Base-by-base conservation (phyloP, 2,329 filamentous ascomycete species). In the Ophiocordyceps australis region DNA sequence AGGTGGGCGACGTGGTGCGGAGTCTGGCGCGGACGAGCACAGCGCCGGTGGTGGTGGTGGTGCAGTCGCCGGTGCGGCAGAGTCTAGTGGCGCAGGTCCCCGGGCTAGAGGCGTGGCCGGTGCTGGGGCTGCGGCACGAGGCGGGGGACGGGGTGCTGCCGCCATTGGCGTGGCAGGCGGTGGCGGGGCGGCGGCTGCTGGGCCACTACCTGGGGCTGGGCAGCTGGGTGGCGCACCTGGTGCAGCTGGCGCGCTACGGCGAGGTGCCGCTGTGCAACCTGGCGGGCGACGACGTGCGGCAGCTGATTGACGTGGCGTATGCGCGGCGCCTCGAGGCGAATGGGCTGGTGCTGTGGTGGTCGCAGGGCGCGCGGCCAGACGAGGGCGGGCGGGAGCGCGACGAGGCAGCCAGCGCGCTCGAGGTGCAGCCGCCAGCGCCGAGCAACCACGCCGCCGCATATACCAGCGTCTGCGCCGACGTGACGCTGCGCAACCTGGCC, bases 331-430 rank as follows among this genome's bases (percentile, higher is more conserved):
- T 99, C 26, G 82, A 93, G 42, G 76, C 79, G 36, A 93, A 86
- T 43, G 83, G 85, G 30, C 81, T 98, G 2, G 79, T 98, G 5
- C 59, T 99, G 6, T 99, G 89, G 89, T 99, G 89, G 89, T 95
- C 86, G 12, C 63, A 70, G 8, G 74, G 76, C 6, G 72, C 86
- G 1, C 71, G 77, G 26, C 89, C 91, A 2, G 89, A 99, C 45
- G 89, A 99, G 50, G 89, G 83, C 23, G 89, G 89, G 0, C 83
- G 94, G 46, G 89, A 99, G 46, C 79, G 76, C 33, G 91, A 99
- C 40, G 82, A 95, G 46, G 68, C 94, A 14, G 55, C 79, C 0
- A 79, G 79, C 0, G 68, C 79, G 3, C 62, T 7, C 7, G 17
- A 7, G 7, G 17, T 10, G 7, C 17, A 7, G 17, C 17, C 17